phyloP scores from a whole-genome alignment of 768 basidiomycete species.

The Leucocoprinus sp. region DNA sequence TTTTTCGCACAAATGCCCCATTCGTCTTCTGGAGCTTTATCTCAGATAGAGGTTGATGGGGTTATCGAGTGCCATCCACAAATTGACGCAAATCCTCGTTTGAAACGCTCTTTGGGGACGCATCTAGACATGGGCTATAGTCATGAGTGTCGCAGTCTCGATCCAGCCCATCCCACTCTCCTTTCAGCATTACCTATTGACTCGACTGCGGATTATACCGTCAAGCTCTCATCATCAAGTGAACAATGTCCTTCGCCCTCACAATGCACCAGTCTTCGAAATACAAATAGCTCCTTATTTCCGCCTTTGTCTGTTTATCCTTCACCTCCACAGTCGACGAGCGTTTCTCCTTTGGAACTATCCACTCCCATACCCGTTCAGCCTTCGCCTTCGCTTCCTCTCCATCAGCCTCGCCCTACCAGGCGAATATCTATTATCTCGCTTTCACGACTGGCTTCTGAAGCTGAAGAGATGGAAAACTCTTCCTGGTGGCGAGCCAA shows the following conservation, averaged over 20 bases:
- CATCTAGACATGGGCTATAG: background rate
- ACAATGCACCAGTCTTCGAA: too few species aligned
- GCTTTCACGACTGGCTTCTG: slow-evolving; percentile 32
- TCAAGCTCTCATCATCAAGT: background rate
- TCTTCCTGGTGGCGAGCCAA: slow-evolving; percentile 8
- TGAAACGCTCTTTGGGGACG: background rate
- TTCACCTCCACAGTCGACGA: slow-evolving; percentile 13
- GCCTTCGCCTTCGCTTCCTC: slow-evolving; percentile 23
- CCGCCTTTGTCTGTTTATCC: slow-evolving; percentile 2
- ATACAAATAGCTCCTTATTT: slow-evolving; percentile 5
- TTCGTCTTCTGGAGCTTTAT: background rate
- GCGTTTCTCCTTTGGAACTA: slow-evolving; percentile 15
- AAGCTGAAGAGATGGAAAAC: slow-evolving; percentile 22
- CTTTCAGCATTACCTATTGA: background rate
- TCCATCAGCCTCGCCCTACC: slow-evolving; percentile 39
- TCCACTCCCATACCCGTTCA: slow-evolving; percentile 14
- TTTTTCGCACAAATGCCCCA: background rate
- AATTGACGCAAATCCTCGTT: background rate
- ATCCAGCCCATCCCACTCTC: background rate
- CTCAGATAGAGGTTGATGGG: background rate
- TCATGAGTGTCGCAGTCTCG: background rate
- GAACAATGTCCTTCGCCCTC: background rate
- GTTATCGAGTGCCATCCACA: background rate
- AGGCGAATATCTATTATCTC: slow-evolving; percentile 37
- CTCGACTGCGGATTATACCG: background rate